phyloP scores from a whole-genome alignment of 176 grass and related monocot species.

The Themeda triandra region DNA sequence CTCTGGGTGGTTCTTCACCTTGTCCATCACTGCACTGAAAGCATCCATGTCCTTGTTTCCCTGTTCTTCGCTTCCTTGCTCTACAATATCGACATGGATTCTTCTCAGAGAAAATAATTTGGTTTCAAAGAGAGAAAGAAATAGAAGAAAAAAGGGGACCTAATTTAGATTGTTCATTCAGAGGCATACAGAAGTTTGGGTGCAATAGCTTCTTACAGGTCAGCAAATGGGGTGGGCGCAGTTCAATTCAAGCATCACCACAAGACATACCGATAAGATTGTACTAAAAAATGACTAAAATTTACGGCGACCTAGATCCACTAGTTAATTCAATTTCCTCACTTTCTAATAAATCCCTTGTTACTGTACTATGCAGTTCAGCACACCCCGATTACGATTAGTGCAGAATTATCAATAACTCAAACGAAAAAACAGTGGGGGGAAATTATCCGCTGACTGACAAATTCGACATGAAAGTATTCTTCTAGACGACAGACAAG shows the following conservation, averaged over 20 bases:
- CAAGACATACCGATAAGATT: not conserved
- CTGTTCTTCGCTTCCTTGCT: slow-evolving; percentile 36
- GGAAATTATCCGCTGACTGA: not conserved
- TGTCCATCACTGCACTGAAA: slow-evolving; percentile 24
- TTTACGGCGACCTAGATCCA: not conserved
- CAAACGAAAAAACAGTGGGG: not conserved
- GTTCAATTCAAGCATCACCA: not conserved
- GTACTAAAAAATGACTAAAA: not conserved
- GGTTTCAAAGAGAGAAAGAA: not conserved
- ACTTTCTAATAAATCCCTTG: not conserved
- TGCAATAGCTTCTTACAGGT: not conserved
- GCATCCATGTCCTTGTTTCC: slow-evolving; percentile 43
- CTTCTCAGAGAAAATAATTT: not conserved
- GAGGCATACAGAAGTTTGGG: not conserved
- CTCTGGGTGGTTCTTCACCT: slow-evolving; percentile 46
- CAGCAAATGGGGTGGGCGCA: not conserved
- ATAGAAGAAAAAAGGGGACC: not conserved
- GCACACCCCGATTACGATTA: too few relatives aligned
- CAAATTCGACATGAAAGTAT: not conserved
- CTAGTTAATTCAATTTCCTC: not conserved
- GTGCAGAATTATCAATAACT: not conserved
- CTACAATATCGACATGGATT: not conserved
- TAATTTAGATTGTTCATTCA: not conserved
- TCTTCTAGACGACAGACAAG: not conserved
- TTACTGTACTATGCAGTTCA: not conserved